Evolutionary conservation across 306 rosid genomes (phyloP).

Genomic region (Prinsepia uniflora): DNA sequence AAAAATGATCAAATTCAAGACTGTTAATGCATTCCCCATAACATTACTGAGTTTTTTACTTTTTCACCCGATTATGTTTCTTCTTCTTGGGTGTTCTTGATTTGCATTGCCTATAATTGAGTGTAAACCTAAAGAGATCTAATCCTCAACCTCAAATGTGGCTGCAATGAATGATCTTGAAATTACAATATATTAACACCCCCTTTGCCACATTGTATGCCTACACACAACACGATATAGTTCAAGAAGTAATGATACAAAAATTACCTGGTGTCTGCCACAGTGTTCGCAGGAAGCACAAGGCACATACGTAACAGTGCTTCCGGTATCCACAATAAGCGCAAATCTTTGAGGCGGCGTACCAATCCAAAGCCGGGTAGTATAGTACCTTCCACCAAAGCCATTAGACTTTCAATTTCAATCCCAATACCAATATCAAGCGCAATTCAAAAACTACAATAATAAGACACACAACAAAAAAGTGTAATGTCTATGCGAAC

Average conservation of each 20-base stretch:
- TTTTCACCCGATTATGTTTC: background rate
- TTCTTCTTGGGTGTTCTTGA: background rate
- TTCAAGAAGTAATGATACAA: background rate
- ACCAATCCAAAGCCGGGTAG: slow-evolving; percentile 91
- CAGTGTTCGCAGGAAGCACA: slow-evolving; percentile 78
- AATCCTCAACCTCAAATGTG: background rate
- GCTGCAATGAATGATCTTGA: background rate
- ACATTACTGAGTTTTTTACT: background rate
- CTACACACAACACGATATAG: background rate
- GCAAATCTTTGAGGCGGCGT: slow-evolving; percentile 91
- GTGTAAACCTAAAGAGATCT: background rate
- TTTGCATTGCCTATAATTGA: background rate
- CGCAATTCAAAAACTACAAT: background rate
- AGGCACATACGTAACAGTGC: slow-evolving; percentile 94
- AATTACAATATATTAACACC: background rate
- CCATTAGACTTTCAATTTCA: slow-evolving; percentile 4
- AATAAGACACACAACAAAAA: background rate
- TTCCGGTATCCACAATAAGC: slow-evolving; percentile 93
- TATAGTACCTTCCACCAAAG: slow-evolving; percentile 51
- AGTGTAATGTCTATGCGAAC: slow-evolving; percentile 21
- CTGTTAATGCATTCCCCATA: background rate
- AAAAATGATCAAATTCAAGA: background rate
- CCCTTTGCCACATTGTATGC: background rate
- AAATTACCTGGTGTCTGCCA: slow-evolving; percentile 59
- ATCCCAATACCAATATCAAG: background rate